A percentile compares a stretch with the other conserved stretches of the same genome.
phyloP scores from a whole-genome alignment of 208 protist genomes.

The Trypanosoma boissoni region DNA sequence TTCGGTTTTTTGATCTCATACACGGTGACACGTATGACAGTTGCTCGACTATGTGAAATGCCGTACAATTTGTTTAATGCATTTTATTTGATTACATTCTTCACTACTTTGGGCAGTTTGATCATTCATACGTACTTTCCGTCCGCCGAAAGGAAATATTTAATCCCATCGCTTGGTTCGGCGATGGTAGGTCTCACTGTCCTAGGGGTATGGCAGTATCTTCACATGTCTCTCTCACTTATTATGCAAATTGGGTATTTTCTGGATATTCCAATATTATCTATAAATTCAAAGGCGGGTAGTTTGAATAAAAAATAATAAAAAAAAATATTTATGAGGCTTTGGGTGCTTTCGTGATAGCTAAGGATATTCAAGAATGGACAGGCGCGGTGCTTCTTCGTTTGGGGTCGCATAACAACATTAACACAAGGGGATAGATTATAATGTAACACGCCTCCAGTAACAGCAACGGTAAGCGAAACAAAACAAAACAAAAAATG shows the following conservation, averaged over 20 bases:
- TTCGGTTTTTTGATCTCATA: conserved; percentile 69
- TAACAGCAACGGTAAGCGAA: no score
- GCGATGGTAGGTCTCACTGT: conserved; percentile 35
- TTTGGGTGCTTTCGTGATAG: no score
- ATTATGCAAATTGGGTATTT: conserved; percentile 30
- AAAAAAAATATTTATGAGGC: neutral
- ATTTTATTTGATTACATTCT: conserved; percentile 42
- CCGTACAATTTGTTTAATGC: conserved; percentile 51
- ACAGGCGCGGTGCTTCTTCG: no score
- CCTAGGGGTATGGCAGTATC: conserved; percentile 53
- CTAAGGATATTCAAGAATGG: no score
- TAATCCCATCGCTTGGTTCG: conserved; percentile 38
- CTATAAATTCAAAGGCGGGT: conserved; percentile 14
- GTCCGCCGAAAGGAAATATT: conserved; percentile 26
- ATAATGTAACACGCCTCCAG: no score
- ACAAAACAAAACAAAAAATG: neutral
- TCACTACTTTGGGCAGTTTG: conserved; percentile 25
- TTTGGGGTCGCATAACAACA: no score
- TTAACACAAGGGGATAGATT: no score
- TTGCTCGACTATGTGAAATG: conserved; percentile 74
- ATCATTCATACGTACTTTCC: conserved; percentile 33
- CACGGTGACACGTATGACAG: conserved; percentile 72
- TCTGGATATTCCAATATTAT: conserved; percentile 28
- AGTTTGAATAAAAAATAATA: neutral
- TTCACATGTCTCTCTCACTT: conserved; percentile 66